These are phyloP conservation scores for Penicillium capsulatum DNA, from an alignment of 2,329 filamentous ascomycete species.

Conservation along the genomic window DNA sequence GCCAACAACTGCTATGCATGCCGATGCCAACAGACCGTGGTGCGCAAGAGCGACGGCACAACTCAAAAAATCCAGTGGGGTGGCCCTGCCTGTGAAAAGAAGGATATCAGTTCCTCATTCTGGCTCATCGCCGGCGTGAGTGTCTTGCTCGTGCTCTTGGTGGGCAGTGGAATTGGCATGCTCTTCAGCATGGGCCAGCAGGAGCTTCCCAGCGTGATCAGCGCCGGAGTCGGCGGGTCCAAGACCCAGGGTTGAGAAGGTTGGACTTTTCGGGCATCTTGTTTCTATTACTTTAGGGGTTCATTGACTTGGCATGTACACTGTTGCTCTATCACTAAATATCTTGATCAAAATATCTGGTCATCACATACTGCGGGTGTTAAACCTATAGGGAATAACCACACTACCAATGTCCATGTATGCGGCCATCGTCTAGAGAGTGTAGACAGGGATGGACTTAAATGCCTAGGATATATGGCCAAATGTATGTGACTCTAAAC, in stretches of 20 bases:
- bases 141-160: slow-evolving; percentile 62
- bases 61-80: slow-evolving; percentile 71
- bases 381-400: too few species aligned
- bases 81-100: slow-evolving; percentile 82
- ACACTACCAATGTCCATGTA: too few species aligned
- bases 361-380: too few species aligned
- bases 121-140: slow-evolving; percentile 77
- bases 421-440: too few species aligned
- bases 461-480: too few species aligned
- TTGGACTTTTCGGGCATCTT: background rate
- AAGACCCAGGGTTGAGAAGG: slow-evolving; percentile 45
- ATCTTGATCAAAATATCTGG: too few species aligned
- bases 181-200: slow-evolving; percentile 80
- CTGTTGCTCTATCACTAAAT: too few species aligned
- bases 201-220: slow-evolving; percentile 87
- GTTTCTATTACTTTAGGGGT: slow-evolving; percentile 1
- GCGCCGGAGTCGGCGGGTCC: slow-evolving; percentile 79
- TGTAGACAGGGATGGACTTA: too few species aligned
- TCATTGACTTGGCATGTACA: background rate
- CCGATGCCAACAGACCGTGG: slow-evolving; percentile 61
- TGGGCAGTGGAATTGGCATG: slow-evolving; percentile 69
- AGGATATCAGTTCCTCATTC: slow-evolving; percentile 82
- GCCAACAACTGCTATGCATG: slow-evolving; percentile 70
- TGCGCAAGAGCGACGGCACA: slow-evolving; percentile 43
- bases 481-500: too few species aligned